Percentiles rank a stretch among this genome's conserved stretches.
Evolutionary conservation across 2,329 filamentous ascomycete genomes (phyloP).

Genomic region (Proliferodiscus dingleyae): DNA sequence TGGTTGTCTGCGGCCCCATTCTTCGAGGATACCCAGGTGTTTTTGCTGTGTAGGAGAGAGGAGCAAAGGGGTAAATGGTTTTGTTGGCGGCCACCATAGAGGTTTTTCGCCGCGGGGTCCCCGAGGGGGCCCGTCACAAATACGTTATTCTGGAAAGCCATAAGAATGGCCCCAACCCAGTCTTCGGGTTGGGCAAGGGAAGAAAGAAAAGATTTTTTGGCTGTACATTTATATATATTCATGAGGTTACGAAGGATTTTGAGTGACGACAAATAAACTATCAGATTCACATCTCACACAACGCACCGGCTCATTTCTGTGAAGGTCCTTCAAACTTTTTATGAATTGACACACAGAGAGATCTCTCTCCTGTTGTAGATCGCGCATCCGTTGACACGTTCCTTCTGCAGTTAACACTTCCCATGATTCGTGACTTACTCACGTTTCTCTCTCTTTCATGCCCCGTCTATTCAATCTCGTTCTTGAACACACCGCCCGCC

Average conservation of each 20-base stretch:
- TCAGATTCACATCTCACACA: constrained; percentile 12
- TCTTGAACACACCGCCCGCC: too few relatives aligned
- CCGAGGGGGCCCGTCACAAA: too few relatives aligned
- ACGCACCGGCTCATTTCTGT: neutral
- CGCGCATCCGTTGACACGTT: too few relatives aligned
- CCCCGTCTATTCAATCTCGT: too few relatives aligned
- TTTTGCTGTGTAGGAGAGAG: neutral
- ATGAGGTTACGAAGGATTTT: neutral
- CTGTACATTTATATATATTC: neutral
- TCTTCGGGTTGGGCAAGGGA: neutral
- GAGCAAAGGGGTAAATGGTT: too few relatives aligned
- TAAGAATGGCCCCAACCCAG: neutral
- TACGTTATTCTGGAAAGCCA: constrained; percentile 4
- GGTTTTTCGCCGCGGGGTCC: too few relatives aligned
- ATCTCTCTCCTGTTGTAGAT: too few relatives aligned
- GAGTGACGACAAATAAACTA: constrained; percentile 7
- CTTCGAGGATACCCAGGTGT: neutral
- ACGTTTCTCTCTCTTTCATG: too few relatives aligned
- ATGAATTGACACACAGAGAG: neutral
- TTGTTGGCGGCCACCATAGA: too few relatives aligned
- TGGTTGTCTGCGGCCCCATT: neutral
- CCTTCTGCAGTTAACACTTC: too few relatives aligned
- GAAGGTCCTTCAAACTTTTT: neutral
- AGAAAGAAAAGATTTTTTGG: neutral
- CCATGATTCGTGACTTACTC: too few relatives aligned